Conservation (phyloP, 345 rosid genomes). For the Kernera saxatilis region DNA sequence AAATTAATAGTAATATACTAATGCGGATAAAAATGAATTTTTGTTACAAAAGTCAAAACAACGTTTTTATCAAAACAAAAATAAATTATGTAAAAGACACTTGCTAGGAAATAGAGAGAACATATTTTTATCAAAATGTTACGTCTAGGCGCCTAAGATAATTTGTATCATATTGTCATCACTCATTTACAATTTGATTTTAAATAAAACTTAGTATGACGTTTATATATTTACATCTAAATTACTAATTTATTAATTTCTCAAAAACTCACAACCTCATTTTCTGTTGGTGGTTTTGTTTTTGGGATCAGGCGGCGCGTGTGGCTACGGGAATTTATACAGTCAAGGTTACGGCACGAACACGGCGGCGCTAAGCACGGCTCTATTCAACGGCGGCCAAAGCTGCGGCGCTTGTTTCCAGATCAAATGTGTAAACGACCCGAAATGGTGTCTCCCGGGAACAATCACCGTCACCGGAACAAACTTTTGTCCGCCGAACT, state of each 20-base stretch:
- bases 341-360: slow-evolving; percentile 73
- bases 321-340: slow-evolving; percentile 72
- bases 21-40: no score
- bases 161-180: no score
- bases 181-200: no score
- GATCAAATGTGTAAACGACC: slow-evolving; percentile 50
- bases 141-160: no score
- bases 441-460: slow-evolving; percentile 60
- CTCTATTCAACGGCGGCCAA: slow-evolving; percentile 65
- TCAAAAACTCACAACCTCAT: not conserved
- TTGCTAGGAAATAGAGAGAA: no score
- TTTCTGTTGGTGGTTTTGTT: not conserved
- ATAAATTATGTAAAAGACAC: no score
- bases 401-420: slow-evolving; percentile 77
- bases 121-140: no score
- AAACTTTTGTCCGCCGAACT: slow-evolving; percentile 80
- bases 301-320: slow-evolving; percentile 61
- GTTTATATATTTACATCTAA: not conserved
- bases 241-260: not conserved
- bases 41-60: no score
- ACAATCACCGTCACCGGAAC: slow-evolving; percentile 69
- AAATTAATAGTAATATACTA: no score
- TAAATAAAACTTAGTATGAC: no score
- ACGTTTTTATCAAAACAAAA: no score
- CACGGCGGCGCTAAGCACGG: slow-evolving; percentile 80